phyloP scores from a whole-genome alignment of 345 rosid species.

The Dimocarpus longan region DNA sequence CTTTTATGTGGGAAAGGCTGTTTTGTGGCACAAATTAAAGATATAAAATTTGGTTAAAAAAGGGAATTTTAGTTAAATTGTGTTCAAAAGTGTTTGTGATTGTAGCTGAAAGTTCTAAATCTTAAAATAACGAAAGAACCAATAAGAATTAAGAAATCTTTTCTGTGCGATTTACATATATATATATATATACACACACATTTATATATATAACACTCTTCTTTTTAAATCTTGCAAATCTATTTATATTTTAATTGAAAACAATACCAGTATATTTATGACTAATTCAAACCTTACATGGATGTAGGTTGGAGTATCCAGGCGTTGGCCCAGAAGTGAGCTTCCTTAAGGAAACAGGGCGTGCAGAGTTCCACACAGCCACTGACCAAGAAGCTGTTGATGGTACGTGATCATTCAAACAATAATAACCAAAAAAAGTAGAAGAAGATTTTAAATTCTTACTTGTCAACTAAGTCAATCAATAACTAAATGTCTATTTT shows the following conservation, averaged over 20 bases:
- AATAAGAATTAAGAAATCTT: too few relatives aligned
- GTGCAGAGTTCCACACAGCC: constrained; percentile 64
- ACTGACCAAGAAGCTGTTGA: constrained; percentile 77
- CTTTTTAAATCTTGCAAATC: background rate
- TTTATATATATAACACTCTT: too few relatives aligned
- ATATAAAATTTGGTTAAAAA: too few relatives aligned
- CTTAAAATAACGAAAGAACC: too few relatives aligned
- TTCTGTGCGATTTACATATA: too few relatives aligned
- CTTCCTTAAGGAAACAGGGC: constrained; percentile 64
- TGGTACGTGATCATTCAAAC: constrained; percentile 38
- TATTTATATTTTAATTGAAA: background rate
- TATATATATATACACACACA: too few relatives aligned
- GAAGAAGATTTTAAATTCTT: background rate
- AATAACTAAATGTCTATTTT: too few relatives aligned
- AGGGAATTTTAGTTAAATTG: too few relatives aligned
- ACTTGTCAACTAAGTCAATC: background rate
- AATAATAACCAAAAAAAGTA: background rate
- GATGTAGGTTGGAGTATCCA: constrained; percentile 67
- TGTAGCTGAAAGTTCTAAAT: too few relatives aligned
- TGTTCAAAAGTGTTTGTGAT: too few relatives aligned
- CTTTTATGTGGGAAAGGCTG: too few relatives aligned
- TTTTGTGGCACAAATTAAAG: too few relatives aligned
- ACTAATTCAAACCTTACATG: background rate
- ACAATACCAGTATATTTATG: background rate
- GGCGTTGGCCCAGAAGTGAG: constrained; percentile 87